A percentile compares a stretch with the other conserved stretches of the same genome.
Conservation (phyloP, 257 asterid genomes). For the Solanum peruvianum region DNA sequence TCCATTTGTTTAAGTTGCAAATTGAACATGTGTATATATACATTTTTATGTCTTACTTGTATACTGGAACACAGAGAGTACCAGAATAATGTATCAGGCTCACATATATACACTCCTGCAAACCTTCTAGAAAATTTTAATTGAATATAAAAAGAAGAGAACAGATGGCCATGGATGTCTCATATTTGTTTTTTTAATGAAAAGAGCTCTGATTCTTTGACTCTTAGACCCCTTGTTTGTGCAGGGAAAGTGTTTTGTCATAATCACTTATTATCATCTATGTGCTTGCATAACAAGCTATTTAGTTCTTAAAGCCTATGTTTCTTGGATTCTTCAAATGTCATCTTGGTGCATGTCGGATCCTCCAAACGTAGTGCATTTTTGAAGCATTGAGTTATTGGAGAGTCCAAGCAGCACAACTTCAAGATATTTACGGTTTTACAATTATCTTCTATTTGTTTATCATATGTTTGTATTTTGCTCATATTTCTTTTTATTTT, state of each 20-base stretch:
- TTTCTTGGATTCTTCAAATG: not conserved
- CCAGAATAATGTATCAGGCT: not conserved
- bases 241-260: not conserved
- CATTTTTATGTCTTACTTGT: not conserved
- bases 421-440: not conserved
- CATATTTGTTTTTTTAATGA: not conserved
- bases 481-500: not conserved
- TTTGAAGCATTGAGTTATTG: not conserved
- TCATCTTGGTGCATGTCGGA: not conserved
- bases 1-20: not conserved
- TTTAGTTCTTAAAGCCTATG: not conserved
- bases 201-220: not conserved
- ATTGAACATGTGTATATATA: not conserved
- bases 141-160: not conserved
- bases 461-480: not conserved
- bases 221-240: not conserved
- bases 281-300: not conserved
- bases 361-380: not conserved
- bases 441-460: not conserved
- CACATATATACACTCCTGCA: not conserved
- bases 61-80: not conserved
- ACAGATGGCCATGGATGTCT: not conserved
- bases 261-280: not conserved
- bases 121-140: not conserved
- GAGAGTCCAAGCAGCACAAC: not conserved